Evolutionary conservation across 805 yeast genomes (phyloP), one percentile per base, ranked within the genome.

Genomic region (Ogataea allantospora): DNA sequence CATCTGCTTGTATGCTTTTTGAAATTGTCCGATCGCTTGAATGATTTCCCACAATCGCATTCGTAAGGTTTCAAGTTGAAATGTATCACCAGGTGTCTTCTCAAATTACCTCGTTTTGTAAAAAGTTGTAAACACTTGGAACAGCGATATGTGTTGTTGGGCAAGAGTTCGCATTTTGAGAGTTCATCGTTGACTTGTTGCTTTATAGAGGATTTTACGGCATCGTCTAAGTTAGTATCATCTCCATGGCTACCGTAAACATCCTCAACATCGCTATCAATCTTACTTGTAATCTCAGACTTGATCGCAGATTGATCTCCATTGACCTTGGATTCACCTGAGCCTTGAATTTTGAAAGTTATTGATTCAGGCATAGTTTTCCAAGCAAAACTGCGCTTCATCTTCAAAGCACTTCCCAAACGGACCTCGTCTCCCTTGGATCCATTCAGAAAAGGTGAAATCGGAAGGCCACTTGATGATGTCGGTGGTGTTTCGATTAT

Each of bases 11-110:
- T 38, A 38, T 53, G 58, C 13, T 47, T 51, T 31, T 50, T 53
- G 33, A 31, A 53, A 24, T 53, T 53, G 30, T 53, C 58, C 1
- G 56, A 51, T 30, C 58, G 38, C 32, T 48, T 50, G 42, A 53
- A 53, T 2, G 49, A 45, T 26, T 45, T 47, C 6, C 56, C 58
- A 34, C 58, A 53, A 3, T 39, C 48, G 29, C 58, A 53, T n/a
- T 38, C 30, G 28, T 47, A 53, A 15, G 55, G 50, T 14, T 47
- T 49, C 16, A 51, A 34, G 26, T 53, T 48, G 38, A 51, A 52
- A 30, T 53, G 58, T 13, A 50, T 42, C 6, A 51, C 47, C 33
- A 53, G 35, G 27, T 53, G 58, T 25, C 58, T 34, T 18, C 51
- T 50, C 29, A 53, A 33, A 27, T 53, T 53, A 2, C 58, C 58